A percentile compares a stretch with the other conserved stretches of the same genome.
Evolutionary conservation across 2,329 filamentous ascomycete genomes (phyloP).

Genomic region (Blastomyces emzantsi): DNA sequence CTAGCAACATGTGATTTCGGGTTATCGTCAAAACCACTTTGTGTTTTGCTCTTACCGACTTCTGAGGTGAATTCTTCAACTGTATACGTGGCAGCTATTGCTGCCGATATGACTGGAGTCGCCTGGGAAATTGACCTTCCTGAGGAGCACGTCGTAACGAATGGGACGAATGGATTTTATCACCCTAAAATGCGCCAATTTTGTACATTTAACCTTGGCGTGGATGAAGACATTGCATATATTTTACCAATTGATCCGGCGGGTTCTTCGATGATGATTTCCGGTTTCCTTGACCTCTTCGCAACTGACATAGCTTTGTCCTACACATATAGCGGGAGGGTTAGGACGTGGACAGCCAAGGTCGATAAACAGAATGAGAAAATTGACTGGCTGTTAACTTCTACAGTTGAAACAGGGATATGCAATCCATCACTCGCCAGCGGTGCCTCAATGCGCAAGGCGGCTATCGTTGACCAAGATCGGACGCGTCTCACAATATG

Average conservation of each 20-base stretch:
- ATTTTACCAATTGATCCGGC: slow-evolving; percentile 80
- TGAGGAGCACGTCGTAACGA: slow-evolving; percentile 23
- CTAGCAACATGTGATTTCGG: slow-evolving; percentile 53
- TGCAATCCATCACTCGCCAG: slow-evolving; percentile 66
- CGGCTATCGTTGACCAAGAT: slow-evolving; percentile 66
- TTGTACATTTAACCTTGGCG: slow-evolving; percentile 59
- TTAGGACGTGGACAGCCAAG: slow-evolving; percentile 79
- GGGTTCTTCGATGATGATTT: slow-evolving; percentile 59
- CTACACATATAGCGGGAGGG: slow-evolving; percentile 63
- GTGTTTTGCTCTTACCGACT: slow-evolving; percentile 60
- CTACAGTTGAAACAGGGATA: slow-evolving; percentile 70
- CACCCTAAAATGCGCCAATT: slow-evolving; percentile 52
- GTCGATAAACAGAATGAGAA: slow-evolving; percentile 51
- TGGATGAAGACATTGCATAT: slow-evolving; percentile 45
- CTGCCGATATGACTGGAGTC: slow-evolving; percentile 65
- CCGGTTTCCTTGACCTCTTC: slow-evolving; percentile 77
- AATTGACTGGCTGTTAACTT: slow-evolving; percentile 75
- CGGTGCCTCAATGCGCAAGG: slow-evolving; percentile 78
- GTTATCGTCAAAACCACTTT: slow-evolving; percentile 62
- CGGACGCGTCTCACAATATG: slow-evolving; percentile 77
- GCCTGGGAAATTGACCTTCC: slow-evolving; percentile 71
- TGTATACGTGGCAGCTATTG: slow-evolving; percentile 70
- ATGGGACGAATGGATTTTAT: slow-evolving; percentile 29
- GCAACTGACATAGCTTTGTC: slow-evolving; percentile 79
- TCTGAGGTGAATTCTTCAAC: slow-evolving; percentile 46